phyloP scores from a whole-genome alignment of 495 filamentous ascomycete species.

The Niebla homalea region DNA sequence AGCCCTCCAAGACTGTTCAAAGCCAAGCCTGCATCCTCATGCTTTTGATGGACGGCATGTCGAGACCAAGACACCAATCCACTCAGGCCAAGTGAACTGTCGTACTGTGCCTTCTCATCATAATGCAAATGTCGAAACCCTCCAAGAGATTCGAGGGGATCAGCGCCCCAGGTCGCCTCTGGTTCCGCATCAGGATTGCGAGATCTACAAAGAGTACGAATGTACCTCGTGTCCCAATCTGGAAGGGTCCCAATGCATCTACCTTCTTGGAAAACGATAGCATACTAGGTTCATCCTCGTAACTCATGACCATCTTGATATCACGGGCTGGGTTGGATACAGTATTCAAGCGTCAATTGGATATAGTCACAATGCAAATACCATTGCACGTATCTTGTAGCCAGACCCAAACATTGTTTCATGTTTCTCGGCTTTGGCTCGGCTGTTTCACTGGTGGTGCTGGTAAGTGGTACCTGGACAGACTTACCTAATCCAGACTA shows the following conservation, averaged over 20 bases:
- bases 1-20: not conserved
- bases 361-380: too few relatives aligned
- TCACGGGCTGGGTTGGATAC: not conserved
- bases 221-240: conserved; percentile 46
- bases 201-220: not conserved
- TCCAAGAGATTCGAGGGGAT: conserved; percentile 40
- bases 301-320: conserved; percentile 1
- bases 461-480: too few relatives aligned
- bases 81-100: conserved; percentile 36
- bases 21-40: conserved; percentile 21
- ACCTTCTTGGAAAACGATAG: conserved; percentile 21
- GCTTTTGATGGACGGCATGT: conserved; percentile 16
- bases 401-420: too few relatives aligned
- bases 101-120: conserved; percentile 26
- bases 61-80: conserved; percentile 34
- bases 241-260: conserved; percentile 47
- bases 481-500: too few relatives aligned
- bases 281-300: not conserved
- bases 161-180: conserved; percentile 49
- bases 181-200: not conserved
- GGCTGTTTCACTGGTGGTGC: too few relatives aligned
- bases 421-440: too few relatives aligned
- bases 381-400: too few relatives aligned
- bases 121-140: conserved; percentile 35
- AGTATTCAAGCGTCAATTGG: too few relatives aligned